phyloP scores from a whole-genome alignment of 2,329 filamentous ascomycete genomes.

The Monosporascus sp. region DNA sequence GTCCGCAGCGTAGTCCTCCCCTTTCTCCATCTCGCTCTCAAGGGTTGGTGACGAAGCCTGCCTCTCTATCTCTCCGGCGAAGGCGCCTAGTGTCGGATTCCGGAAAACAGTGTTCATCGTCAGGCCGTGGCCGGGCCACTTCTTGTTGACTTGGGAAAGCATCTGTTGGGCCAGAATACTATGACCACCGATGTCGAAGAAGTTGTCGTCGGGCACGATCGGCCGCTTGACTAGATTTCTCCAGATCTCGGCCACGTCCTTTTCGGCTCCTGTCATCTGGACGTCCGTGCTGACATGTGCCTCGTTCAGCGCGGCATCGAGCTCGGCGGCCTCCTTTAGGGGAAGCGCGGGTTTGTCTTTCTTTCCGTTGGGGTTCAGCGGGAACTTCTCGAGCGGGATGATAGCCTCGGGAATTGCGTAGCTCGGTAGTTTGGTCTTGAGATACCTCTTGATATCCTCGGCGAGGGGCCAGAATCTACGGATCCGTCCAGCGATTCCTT shows the following conservation, averaged over 20 bases:
- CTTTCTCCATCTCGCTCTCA: neutral
- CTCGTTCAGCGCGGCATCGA: constrained; percentile 46
- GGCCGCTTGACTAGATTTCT: constrained; percentile 52
- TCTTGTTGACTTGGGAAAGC: constrained; percentile 50
- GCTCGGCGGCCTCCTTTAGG: constrained; percentile 49
- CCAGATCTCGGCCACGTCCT: constrained; percentile 57
- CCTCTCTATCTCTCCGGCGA: neutral
- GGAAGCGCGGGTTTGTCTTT: constrained; percentile 66
- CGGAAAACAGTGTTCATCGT: neutral
- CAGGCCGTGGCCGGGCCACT: neutral
- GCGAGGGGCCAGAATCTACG: neutral
- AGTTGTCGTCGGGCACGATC: constrained; percentile 46
- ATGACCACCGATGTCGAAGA: constrained; percentile 69
- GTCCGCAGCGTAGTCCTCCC: neutral
- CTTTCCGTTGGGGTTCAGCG: constrained; percentile 66
- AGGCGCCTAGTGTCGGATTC: neutral
- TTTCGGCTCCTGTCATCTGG: constrained; percentile 42
- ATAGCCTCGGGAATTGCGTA: constrained; percentile 55
- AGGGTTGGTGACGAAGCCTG: neutral
- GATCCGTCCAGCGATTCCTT: neutral
- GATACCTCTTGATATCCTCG: constrained; percentile 36
- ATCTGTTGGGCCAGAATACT: constrained; percentile 68
- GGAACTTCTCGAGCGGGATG: constrained; percentile 44
- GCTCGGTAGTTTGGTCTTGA: constrained; percentile 56
- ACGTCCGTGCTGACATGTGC: neutral